Evolutionary conservation across 2,329 filamentous ascomycete genomes (phyloP).

Genomic region (Myriangium duriaei): DNA sequence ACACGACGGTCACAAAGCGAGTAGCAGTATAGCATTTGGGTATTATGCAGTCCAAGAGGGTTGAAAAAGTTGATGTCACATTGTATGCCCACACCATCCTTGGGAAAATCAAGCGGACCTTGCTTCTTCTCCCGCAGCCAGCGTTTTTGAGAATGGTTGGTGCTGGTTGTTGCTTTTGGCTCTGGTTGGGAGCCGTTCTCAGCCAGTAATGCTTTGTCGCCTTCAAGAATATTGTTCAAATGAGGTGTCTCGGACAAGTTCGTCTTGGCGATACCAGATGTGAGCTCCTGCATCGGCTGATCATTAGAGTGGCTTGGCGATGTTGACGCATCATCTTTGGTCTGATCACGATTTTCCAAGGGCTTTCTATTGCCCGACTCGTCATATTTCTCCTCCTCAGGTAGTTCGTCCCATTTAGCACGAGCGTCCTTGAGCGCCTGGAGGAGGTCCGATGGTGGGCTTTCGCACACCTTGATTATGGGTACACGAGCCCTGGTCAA

Average conservation of each 20-base stretch:
- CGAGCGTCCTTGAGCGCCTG: constrained; percentile 52
- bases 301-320: neutral
- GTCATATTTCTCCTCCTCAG: constrained; percentile 32
- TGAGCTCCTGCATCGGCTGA: neutral
- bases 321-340: neutral
- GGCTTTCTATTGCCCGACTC: constrained; percentile 1
- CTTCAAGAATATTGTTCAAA: neutral
- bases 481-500: constrained; percentile 70
- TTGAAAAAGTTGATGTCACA: constrained; percentile 90
- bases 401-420: constrained; percentile 55
- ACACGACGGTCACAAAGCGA: constrained; percentile 67
- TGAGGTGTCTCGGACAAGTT: neutral
- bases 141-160: constrained; percentile 13
- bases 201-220: neutral
- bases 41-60: constrained; percentile 72
- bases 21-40: constrained; percentile 70
- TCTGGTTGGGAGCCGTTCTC: constrained; percentile 1
- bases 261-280: neutral
- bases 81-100: constrained; percentile 64
- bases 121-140: constrained; percentile 36
- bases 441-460: constrained; percentile 49
- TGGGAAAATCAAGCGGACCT: constrained; percentile 61
- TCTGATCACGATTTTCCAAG: neutral
- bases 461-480: constrained; percentile 76
- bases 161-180: constrained; percentile 12